These are phyloP conservation scores for Alnus glutinosa DNA, from an alignment of 306 rosid species.

Conservation along the genomic window DNA sequence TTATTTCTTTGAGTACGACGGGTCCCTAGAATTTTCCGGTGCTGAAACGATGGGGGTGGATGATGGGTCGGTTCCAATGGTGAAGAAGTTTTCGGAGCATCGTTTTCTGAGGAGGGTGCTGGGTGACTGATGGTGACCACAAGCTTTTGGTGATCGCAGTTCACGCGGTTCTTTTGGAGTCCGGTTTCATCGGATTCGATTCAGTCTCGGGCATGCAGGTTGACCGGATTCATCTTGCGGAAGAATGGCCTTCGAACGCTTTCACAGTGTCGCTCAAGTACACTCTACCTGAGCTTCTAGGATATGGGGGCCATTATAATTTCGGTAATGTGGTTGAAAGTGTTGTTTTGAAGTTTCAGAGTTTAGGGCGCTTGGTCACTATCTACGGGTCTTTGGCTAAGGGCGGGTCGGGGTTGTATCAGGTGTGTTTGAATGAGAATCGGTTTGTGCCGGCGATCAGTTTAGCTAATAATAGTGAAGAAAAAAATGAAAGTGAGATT, in stretches of 20 bases:
- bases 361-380: conserved; percentile 40
- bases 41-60: conserved; percentile 29
- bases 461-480: conserved; percentile 27
- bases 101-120: conserved; percentile 51
- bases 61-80: conserved; percentile 39
- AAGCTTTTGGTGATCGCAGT: conserved; percentile 51
- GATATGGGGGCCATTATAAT: conserved; percentile 6
- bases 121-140: conserved; percentile 39
- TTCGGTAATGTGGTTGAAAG: conserved; percentile 16
- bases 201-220: conserved; percentile 35
- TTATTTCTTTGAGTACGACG: too few relatives aligned
- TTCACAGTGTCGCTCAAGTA: conserved; percentile 52
- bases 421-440: conserved; percentile 47
- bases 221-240: conserved; percentile 32
- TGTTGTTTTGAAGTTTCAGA: conserved; percentile 61
- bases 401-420: conserved; percentile 42
- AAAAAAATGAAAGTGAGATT: conserved; percentile 31
- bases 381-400: conserved; percentile 58
- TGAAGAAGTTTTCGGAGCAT: conserved; percentile 37
- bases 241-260: conserved; percentile 37
- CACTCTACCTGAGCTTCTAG: conserved; percentile 58
- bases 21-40: conserved; percentile 11
- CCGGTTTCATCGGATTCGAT: conserved; percentile 60
- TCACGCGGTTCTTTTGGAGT: conserved; percentile 70
- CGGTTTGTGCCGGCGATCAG: conserved; percentile 40